Conservation (phyloP, 1,139 yeast genomes). For the Hansenula sp. region DNA sequence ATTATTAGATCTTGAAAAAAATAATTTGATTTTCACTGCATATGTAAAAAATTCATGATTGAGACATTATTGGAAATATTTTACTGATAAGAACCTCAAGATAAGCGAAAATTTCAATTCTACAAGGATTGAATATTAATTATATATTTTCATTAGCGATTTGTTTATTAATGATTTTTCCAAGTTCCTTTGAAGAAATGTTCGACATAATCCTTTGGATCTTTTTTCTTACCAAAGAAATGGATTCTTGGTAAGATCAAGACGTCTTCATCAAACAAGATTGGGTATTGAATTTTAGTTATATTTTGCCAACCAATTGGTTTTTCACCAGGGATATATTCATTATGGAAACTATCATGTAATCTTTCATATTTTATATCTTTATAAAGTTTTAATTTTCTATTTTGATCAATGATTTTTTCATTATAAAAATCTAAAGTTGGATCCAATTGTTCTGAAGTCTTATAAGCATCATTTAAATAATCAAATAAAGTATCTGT, state of each 20-base stretch:
- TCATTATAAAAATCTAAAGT: slow-evolving; percentile 11
- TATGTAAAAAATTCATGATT: too few species aligned
- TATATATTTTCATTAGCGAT: background rate
- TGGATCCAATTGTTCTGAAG: slow-evolving; percentile 18
- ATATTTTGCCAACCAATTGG: slow-evolving; percentile 17
- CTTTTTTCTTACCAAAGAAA: background rate
- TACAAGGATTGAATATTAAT: background rate
- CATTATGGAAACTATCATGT: slow-evolving; percentile 7
- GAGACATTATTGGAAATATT: too few species aligned
- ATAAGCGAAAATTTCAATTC: too few species aligned
- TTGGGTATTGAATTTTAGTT: slow-evolving; percentile 10
- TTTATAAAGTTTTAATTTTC: slow-evolving; percentile 1
- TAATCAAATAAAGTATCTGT: slow-evolving; percentile 53
- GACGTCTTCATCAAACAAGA: slow-evolving; percentile 10
- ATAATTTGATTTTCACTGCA: too few species aligned
- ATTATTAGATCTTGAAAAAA: too few species aligned
- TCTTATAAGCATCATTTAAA: slow-evolving; percentile 30
- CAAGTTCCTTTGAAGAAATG: slow-evolving; percentile 69
- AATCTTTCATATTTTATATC: slow-evolving; percentile 4
- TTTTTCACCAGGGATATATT: slow-evolving; percentile 3
- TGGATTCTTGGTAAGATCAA: slow-evolving; percentile 9
- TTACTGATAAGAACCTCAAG: too few species aligned
- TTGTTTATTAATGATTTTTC: slow-evolving; percentile 33
- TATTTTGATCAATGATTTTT: slow-evolving; percentile 25
- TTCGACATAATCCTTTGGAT: slow-evolving; percentile 36